Percentiles rank a stretch among this genome's conserved stretches.
phyloP scores from a whole-genome alignment of 257 asterid genomes.

The Solanum acaule region DNA sequence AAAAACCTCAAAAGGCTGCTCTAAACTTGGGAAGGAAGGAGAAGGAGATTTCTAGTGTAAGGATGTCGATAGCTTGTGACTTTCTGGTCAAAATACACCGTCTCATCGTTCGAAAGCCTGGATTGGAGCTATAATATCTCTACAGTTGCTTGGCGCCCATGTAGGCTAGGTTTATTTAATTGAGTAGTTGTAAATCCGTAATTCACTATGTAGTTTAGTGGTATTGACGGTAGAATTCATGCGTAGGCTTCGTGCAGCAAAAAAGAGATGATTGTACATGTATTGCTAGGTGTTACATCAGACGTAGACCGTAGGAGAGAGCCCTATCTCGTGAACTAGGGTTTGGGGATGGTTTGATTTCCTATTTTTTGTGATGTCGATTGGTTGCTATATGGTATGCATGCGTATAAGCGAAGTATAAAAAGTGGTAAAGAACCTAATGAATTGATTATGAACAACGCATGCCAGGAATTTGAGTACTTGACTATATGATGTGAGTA shows the following conservation, averaged over 20 bases:
- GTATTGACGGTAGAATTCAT: neutral
- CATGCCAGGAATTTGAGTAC: too few relatives aligned
- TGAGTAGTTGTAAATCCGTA: neutral
- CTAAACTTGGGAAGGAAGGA: neutral
- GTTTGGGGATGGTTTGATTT: too few relatives aligned
- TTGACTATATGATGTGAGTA: too few relatives aligned
- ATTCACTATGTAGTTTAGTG: neutral
- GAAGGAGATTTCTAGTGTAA: neutral
- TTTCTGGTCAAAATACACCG: neutral
- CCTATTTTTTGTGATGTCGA: too few relatives aligned
- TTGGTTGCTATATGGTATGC: too few relatives aligned
- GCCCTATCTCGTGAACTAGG: too few relatives aligned
- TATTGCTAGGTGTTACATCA: too few relatives aligned
- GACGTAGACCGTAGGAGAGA: too few relatives aligned
- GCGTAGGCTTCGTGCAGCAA: neutral
- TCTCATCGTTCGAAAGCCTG: neutral
- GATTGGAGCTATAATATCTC: neutral
- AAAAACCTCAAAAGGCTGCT: neutral
- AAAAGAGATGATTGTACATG: too few relatives aligned
- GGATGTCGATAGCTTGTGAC: neutral
- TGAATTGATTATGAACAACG: too few relatives aligned
- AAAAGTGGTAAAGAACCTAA: too few relatives aligned
- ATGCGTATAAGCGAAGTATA: too few relatives aligned
- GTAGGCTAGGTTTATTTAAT: neutral
- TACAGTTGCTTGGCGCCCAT: neutral